Evolutionary conservation across 2,329 filamentous ascomycete species (phyloP).

Genomic region (Teratosphaeria destructans): DNA sequence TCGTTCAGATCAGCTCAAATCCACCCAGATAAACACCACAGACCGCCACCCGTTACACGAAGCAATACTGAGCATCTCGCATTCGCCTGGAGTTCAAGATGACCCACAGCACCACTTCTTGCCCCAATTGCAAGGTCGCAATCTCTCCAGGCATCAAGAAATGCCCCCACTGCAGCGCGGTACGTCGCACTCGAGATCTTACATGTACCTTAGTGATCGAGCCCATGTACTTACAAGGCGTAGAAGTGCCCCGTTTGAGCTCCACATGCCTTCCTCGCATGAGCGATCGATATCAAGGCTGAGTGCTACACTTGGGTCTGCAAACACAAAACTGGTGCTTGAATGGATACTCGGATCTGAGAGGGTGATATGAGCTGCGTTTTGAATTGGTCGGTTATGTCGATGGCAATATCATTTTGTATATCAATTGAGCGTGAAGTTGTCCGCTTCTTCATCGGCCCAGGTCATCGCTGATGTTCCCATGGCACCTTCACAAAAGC

Average conservation of each 20-base stretch:
- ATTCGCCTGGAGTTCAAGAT: background rate
- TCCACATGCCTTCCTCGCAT: background rate
- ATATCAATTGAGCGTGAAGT: background rate
- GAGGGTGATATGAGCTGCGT: too few species aligned
- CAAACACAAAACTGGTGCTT: too few species aligned
- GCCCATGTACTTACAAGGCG: background rate
- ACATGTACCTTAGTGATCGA: background rate
- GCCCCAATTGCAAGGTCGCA: background rate
- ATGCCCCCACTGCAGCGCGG: constrained; percentile 1
- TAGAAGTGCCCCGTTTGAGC: background rate
- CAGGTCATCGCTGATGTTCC: background rate
- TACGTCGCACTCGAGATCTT: background rate
- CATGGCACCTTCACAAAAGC: background rate
- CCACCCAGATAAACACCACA: background rate
- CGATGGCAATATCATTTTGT: too few species aligned
- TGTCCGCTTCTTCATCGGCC: background rate
- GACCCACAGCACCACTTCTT: background rate
- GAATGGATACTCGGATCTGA: too few species aligned
- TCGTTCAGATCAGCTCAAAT: background rate
- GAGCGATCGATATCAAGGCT: too few species aligned
- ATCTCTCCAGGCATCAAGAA: background rate
- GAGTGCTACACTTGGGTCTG: too few species aligned
- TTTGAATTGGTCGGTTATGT: too few species aligned
- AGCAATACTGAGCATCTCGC: background rate
- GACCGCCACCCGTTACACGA: background rate